Evolutionary conservation across 1,284 basidiomycete species (phyloP).

Genomic region (Veloboletus limbatus): DNA sequence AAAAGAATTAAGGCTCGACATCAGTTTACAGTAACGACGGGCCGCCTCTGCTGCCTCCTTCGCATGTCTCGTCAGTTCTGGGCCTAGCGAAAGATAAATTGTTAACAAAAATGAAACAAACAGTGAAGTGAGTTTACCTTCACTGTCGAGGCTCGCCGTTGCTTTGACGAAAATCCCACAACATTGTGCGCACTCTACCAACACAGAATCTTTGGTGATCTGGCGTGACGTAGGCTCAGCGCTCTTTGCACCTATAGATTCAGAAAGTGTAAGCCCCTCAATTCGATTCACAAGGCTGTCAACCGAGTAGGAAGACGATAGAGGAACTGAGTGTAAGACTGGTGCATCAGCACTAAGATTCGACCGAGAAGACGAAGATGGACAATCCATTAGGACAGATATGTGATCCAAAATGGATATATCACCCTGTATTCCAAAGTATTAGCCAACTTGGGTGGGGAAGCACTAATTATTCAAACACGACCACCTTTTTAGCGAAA

Average conservation of each 20-base stretch:
- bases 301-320: conserved; percentile 11
- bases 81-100: conserved; percentile 7
- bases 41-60: conserved; percentile 22
- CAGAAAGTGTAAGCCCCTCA: conserved; percentile 18
- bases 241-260: conserved; percentile 4
- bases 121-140: conserved; percentile 9
- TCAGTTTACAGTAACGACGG: conserved; percentile 16
- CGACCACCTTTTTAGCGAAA: conserved; percentile 49
- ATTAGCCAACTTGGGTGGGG: background rate
- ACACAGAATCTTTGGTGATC: conserved; percentile 14
- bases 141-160: conserved; percentile 31
- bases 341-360: background rate
- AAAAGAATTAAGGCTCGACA: conserved; percentile 15
- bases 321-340: background rate
- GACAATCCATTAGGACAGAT: conserved; percentile 38
- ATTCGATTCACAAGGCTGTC: conserved; percentile 20
- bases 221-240: background rate
- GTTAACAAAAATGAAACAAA: too few species aligned
- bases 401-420: conserved; percentile 49
- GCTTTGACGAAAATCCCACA: conserved; percentile 45
- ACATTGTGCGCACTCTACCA: conserved; percentile 39
- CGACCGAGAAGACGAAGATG: conserved; percentile 5
- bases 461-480: background rate
- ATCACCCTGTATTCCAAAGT: conserved; percentile 42
- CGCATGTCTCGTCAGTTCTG: conserved; percentile 23